Evolutionary conservation across 2,329 filamentous ascomycete species (phyloP), one percentile per base, ranked within the genome.

Genomic region (Fusarium napiforme): DNA sequence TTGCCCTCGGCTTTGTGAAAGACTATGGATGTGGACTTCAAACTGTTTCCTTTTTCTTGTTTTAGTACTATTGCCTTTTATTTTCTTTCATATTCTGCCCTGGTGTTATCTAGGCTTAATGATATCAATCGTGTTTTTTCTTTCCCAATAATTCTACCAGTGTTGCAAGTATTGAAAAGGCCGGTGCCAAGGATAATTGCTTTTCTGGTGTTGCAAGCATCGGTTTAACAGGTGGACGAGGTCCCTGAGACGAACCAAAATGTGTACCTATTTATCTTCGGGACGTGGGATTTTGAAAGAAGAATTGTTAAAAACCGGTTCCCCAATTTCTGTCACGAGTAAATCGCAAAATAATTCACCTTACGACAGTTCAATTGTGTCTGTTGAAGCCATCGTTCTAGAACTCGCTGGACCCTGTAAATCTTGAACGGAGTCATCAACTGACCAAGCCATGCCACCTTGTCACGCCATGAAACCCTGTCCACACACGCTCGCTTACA

Each of bases 341-440:
- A 12, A 32, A 12, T 6, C 0, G 7, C n/a, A 1, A 49, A 36
- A 21, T 11, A 15, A 8, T 8, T 18, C 30, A 5, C 2, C 9
- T 21, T 23, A 18, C 12, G 49, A n/a, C 32, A 16, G 23, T 18
- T 55, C 23, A 37, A 14, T 19, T 19, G 7, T 40, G 26, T n/a
- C 23, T 21, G 5, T 16, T 7, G 1, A 1, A 15, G 19, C 8
- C 8, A 9, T 16, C 15, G 36, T n/a, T n/a, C 50, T 55, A 18
- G 26, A 53, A 21, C 21, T 37, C 7, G 2, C 3, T 15, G 7
- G 32, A n/a, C 50, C 50, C 23, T 39, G 34, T 4, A 12, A 18
- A 28, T 55, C 18, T n/a, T 19, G 9, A 26, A 36, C 7, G 8
- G 50, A 34, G 23, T 53, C n/a, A 39, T 55, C 34, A 55, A 55